Evolutionary conservation across 2,329 filamentous ascomycete species (phyloP).

Genomic region (Septoria linicola): DNA sequence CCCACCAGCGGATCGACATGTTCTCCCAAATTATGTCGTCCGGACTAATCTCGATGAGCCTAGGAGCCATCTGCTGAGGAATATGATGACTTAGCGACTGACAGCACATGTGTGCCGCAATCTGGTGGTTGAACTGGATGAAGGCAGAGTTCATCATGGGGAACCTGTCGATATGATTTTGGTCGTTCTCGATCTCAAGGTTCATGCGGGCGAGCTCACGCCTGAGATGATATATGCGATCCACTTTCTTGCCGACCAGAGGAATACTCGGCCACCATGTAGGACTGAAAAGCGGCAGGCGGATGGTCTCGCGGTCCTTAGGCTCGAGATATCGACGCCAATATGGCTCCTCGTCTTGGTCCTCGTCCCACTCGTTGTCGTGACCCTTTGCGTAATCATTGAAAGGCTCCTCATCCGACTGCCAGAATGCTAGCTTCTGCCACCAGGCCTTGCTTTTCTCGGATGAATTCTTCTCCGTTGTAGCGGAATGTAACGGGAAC

Average conservation of each 20-base stretch:
- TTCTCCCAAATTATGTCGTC: conserved; percentile 96
- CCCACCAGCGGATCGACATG: conserved; percentile 94
- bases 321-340: conserved; percentile 83
- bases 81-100: conserved; percentile 88
- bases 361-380: conserved; percentile 61
- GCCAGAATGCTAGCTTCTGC: conserved; percentile 37
- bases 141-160: conserved; percentile 95
- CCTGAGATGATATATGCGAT: conserved; percentile 90
- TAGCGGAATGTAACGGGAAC: conserved; percentile 27
- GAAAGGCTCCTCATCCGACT: conserved; percentile 26
- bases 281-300: conserved; percentile 62
- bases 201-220: conserved; percentile 84
- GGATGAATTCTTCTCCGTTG: conserved; percentile 12
- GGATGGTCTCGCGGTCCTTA: conserved; percentile 82
- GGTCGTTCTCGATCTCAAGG: conserved; percentile 86
- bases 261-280: conserved; percentile 77
- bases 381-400: conserved; percentile 61
- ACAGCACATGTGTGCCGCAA: conserved; percentile 96
- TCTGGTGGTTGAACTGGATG: conserved; percentile 97
- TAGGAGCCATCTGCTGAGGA: conserved; percentile 88
- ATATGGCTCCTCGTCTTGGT: conserved; percentile 62
- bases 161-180: conserved; percentile 79
- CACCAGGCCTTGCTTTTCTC: conserved; percentile 30
- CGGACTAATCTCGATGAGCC: conserved; percentile 89
- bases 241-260: conserved; percentile 82